These are phyloP conservation scores for Phaeoacremonium minimum DNA, from an alignment of 2,329 filamentous ascomycete species.

Conservation along the genomic window DNA sequence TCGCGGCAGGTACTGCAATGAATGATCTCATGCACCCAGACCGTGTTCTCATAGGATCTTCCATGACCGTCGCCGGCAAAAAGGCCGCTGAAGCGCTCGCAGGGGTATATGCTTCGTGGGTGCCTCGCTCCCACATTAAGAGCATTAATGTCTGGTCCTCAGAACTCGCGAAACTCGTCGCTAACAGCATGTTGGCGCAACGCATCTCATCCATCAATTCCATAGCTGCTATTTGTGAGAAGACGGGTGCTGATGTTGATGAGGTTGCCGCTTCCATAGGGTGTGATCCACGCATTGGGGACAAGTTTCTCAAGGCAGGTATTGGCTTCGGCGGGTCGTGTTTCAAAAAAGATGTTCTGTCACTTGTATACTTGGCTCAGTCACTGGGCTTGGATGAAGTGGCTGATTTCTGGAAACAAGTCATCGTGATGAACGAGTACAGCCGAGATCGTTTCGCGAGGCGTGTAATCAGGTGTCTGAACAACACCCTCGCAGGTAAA, in stretches of 20 bases:
- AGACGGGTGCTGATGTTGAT: constrained; percentile 69
- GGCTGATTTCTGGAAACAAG: constrained; percentile 69
- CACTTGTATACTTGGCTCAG: constrained; percentile 69
- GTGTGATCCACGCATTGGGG: constrained; percentile 66
- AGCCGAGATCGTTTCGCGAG: constrained; percentile 65
- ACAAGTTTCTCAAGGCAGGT: constrained; percentile 68
- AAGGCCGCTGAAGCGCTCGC: constrained; percentile 60
- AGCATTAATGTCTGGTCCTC: constrained; percentile 74
- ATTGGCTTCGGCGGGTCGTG: constrained; percentile 78
- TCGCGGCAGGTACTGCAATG: constrained; percentile 74
- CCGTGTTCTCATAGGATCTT: constrained; percentile 70
- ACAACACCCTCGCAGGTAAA: constrained; percentile 65
- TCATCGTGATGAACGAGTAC: constrained; percentile 74
- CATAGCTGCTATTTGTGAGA: constrained; percentile 75
- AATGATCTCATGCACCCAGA: constrained; percentile 67
- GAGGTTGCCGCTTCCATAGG: constrained; percentile 67
- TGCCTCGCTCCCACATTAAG: constrained; percentile 62
- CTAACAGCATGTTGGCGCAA: constrained; percentile 78
- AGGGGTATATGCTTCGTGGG: constrained; percentile 67
- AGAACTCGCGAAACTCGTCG: constrained; percentile 73
- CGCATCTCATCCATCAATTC: constrained; percentile 79
- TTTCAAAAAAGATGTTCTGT: constrained; percentile 77
- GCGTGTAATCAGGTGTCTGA: constrained; percentile 61
- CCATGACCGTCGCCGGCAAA: constrained; percentile 53
- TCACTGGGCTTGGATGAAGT: constrained; percentile 66